Evolutionary conservation across 2,329 filamentous ascomycete genomes (phyloP), one percentile per base, ranked within the genome.

Genomic region (Chalaropsis thielavioides): DNA sequence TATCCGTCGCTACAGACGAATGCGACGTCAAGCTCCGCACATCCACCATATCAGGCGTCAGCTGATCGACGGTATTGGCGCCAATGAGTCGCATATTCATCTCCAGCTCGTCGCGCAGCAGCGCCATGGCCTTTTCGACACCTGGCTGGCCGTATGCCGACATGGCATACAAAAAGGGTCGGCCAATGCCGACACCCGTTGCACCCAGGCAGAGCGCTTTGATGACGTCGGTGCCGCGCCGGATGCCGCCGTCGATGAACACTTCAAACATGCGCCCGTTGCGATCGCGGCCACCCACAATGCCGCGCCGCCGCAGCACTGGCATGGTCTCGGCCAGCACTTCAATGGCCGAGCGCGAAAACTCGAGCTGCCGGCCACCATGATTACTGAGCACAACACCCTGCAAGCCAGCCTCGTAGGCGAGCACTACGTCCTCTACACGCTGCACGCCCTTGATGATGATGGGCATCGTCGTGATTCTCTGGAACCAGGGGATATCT

Each of bases 81-180:
- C 94, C 94, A 70, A 99, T 90, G 68, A 99, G 78, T 6, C 94
- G 84, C 94, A 99, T 97, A 72, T 92, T 94, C 92, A 97, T 97
- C 78, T 95, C 91, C 83, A 99, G 89, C 81, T 99, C 94, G 72
- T 97, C 94, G 77, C 89, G 91, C 70, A 96, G 81, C 66, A 96
- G 78, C 75, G 91, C 88, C 88, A 97, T 96, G 40, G 94, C 94
- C 41, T 90, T 83, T 72, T 95, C 89, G 22, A 97, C 92, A 68
- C 94, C 94, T 1, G 86, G 80, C 67, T 90, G 77, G 1, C 94
- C 94, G 72, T 97, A 97, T 10, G 90, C 85, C 68, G 87, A 89
- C 92, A 99, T 97, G 71, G 94, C 92, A 73, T 92, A 99, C 67
- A 99, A 76, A 79, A 99, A 97, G 27, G 94, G 94, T 3, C 94